These are phyloP conservation scores for Monilinia fructicola DNA, from an alignment of 2,329 filamentous ascomycete genomes.

Conservation along the genomic window DNA sequence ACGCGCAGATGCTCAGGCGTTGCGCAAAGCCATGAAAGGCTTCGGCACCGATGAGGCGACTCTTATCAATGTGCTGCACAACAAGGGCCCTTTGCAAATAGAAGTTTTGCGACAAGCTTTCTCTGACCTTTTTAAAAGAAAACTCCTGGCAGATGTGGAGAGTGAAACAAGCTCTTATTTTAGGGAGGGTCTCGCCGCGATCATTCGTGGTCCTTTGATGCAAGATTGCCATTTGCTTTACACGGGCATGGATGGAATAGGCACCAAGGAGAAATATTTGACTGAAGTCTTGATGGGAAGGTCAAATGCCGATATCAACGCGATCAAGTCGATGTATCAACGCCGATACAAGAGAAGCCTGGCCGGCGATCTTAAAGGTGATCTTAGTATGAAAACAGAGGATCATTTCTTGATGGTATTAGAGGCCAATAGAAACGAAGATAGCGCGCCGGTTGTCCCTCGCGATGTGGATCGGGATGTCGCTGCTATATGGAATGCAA, in stretches of 20 bases:
- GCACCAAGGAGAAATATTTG: constrained; percentile 82
- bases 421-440: constrained; percentile 71
- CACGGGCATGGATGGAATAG: constrained; percentile 72
- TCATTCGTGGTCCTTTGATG: constrained; percentile 75
- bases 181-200: constrained; percentile 68
- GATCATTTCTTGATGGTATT: constrained; percentile 82
- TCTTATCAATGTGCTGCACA: constrained; percentile 68
- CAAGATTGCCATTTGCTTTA: constrained; percentile 72
- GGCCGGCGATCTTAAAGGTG: constrained; percentile 70
- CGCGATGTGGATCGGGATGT: constrained; percentile 75
- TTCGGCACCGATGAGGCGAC: constrained; percentile 84
- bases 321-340: constrained; percentile 79
- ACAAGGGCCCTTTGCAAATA: constrained; percentile 76
- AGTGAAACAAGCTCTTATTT: constrained; percentile 76
- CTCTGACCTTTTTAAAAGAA: constrained; percentile 61
- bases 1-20: constrained; percentile 63
- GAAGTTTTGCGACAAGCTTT: constrained; percentile 67
- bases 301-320: constrained; percentile 81
- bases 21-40: constrained; percentile 87
- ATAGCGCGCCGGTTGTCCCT: constrained; percentile 70
- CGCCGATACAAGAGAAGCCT: constrained; percentile 65
- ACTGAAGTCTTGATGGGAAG: constrained; percentile 83
- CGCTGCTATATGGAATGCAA: constrained; percentile 71
- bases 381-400: constrained; percentile 84
- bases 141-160: constrained; percentile 72